phyloP scores from a whole-genome alignment of 345 rosid genomes.

The Camelina sativa region DNA sequence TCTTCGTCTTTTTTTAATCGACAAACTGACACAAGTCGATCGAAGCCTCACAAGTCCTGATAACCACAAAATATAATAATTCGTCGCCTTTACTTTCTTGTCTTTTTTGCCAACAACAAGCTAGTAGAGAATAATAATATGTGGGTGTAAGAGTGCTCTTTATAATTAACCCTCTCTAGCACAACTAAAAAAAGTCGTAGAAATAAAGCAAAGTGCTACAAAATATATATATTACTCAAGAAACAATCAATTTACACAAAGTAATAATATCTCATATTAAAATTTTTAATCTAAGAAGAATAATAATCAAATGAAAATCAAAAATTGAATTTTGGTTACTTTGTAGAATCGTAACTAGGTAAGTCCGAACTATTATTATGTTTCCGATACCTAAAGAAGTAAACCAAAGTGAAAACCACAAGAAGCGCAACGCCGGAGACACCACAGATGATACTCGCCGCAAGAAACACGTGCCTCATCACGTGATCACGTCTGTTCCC shows the following conservation, averaged over 20 bases:
- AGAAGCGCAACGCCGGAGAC: conserved; percentile 59
- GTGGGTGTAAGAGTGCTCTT: conserved; percentile 27
- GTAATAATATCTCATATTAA: neutral
- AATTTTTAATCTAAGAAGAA: neutral
- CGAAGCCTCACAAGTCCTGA: conserved; percentile 21
- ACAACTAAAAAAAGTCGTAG: conserved; percentile 24
- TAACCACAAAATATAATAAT: conserved; percentile 13
- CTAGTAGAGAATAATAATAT: neutral
- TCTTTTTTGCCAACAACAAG: conserved; percentile 4
- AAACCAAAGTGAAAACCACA: conserved; percentile 54
- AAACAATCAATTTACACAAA: conserved; percentile 20
- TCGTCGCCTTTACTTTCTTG: neutral
- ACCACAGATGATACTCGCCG: conserved; percentile 69
- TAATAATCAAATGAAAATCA: neutral
- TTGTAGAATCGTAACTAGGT: conserved; percentile 19
- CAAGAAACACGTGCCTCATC: conserved; percentile 66
- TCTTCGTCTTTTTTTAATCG: neutral
- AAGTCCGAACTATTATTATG: conserved; percentile 9
- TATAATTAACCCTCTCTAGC: neutral
- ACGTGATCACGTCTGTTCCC: conserved; percentile 42
- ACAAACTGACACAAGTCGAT: neutral
- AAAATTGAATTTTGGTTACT: conserved; percentile 10
- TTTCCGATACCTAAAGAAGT: conserved; percentile 39
- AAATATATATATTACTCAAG: neutral
- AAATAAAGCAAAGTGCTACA: conserved; percentile 24